phyloP scores from a whole-genome alignment of 2,329 filamentous ascomycete genomes.

The Amauroascus niger region DNA sequence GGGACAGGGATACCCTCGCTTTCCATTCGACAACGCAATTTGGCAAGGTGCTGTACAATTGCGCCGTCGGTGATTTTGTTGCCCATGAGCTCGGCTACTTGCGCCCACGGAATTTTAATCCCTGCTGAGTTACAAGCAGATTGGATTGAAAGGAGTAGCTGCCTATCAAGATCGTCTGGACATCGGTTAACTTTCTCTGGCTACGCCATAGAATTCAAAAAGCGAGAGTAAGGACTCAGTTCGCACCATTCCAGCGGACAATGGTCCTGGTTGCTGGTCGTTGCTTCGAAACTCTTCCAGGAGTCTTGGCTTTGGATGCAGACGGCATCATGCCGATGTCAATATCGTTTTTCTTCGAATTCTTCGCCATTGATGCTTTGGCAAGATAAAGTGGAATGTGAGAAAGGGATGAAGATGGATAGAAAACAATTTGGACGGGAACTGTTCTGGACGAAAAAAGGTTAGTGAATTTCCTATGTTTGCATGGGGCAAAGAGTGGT shows the following conservation, averaged over 20 bases:
- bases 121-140: constrained; percentile 31
- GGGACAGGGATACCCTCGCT: constrained; percentile 30
- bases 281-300: constrained; percentile 17
- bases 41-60: constrained; percentile 40
- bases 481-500: neutral
- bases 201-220: neutral
- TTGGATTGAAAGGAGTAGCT: constrained; percentile 36
- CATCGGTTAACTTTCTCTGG: constrained; percentile 13
- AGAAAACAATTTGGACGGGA: neutral
- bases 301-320: neutral
- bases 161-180: constrained; percentile 36
- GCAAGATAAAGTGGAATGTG: neutral
- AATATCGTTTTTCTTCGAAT: neutral
- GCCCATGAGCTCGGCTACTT: constrained; percentile 34
- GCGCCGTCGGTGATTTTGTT: constrained; percentile 36
- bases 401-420: neutral
- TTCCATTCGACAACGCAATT: constrained; percentile 33
- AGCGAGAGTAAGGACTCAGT: neutral
- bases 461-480: neutral
- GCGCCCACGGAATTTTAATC: constrained; percentile 37
- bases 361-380: neutral
- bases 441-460: neutral
- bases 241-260: constrained; percentile 37
- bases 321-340: neutral
- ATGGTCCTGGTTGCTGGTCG: constrained; percentile 29